These are phyloP conservation scores for Datisca glomerata DNA, from an alignment of 306 rosid species.

Conservation along the genomic window DNA sequence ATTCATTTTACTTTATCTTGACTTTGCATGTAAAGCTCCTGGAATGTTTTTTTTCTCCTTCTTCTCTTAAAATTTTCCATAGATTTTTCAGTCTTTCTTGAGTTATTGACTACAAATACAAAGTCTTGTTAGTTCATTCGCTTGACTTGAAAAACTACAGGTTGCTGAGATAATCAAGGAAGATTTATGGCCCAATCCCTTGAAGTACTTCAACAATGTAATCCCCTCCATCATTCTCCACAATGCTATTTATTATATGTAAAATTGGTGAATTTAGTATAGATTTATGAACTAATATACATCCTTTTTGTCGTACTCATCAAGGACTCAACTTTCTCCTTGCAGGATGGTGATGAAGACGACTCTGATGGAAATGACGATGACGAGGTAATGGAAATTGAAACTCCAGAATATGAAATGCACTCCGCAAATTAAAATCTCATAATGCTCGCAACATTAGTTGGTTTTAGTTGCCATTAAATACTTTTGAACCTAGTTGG, in stretches of 20 bases:
- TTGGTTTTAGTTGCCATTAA: background rate
- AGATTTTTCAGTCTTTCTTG: too few species aligned
- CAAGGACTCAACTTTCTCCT: too few species aligned
- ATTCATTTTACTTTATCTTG: too few species aligned
- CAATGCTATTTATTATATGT: background rate
- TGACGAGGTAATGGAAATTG: conserved; percentile 22
- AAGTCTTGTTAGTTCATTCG: too few species aligned
- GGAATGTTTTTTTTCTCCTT: too few species aligned
- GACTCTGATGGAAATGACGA: conserved; percentile 37
- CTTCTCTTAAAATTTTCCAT: too few species aligned
- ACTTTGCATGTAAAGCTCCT: too few species aligned
- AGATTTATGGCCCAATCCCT: conserved; percentile 73
- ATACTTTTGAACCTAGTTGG: too few species aligned
- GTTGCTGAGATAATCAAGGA: conserved; percentile 58
- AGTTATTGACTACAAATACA: too few species aligned
- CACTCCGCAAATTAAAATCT: too few species aligned
- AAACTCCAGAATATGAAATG: too few species aligned
- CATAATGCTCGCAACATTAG: background rate
- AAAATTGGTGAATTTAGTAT: background rate
- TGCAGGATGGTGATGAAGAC: conserved; percentile 57
- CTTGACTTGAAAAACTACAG: conserved; percentile 40
- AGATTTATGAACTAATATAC: background rate
- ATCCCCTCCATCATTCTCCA: conserved; percentile 3
- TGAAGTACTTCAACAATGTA: conserved; percentile 59
- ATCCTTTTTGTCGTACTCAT: too few species aligned